Conservation (phyloP, 202 grass and related monocot genomes). For the Bolboschoenoplectus hybrid region DNA sequence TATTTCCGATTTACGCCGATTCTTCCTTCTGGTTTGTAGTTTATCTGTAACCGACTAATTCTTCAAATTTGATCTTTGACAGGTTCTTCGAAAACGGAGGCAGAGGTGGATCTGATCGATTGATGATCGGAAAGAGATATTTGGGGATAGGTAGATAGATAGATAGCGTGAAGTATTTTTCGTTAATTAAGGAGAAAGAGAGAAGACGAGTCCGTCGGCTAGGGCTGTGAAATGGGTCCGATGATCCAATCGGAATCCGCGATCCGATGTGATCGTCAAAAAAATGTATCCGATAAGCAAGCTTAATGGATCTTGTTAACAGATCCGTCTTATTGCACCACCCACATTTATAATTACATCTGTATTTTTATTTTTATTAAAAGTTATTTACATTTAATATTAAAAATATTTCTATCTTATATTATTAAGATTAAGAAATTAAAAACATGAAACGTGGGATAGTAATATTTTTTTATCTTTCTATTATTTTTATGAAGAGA, state of each 20-base stretch:
- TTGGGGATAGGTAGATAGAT: neutral
- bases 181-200: neutral
- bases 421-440: too few species aligned
- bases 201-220: slow-evolving; percentile 17
- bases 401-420: too few species aligned
- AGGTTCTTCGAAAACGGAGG: neutral
- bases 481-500: too few species aligned
- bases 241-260: neutral
- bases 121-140: slow-evolving; percentile 5
- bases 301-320: too few species aligned
- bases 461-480: too few species aligned
- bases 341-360: too few species aligned
- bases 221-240: slow-evolving; percentile 14
- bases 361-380: too few species aligned
- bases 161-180: slow-evolving; percentile 6
- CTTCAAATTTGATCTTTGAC: neutral
- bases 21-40: neutral
- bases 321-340: too few species aligned
- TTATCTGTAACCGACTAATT: neutral
- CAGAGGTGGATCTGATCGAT: slow-evolving; percentile 9
- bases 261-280: neutral
- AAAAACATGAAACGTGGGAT: too few species aligned
- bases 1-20: neutral
- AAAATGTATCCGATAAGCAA: too few species aligned
- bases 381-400: too few species aligned